Conservation (phyloP, 192 early-diverging fungal species). For the Haplosporangium gracile region DNA sequence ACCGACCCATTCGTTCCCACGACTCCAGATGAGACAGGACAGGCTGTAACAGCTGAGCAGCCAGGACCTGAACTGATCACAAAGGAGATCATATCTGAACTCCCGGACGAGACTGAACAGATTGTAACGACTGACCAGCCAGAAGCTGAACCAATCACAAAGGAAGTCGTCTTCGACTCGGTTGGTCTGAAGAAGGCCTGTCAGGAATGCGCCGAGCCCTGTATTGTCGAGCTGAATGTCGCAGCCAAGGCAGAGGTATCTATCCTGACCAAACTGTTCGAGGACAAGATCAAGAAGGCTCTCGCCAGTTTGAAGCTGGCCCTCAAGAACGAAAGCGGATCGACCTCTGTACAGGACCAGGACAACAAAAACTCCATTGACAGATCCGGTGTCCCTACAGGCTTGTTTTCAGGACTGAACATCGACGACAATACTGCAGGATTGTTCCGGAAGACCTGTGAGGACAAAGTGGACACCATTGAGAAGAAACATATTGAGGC, state of each 20-base stretch:
- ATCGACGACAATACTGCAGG: background rate
- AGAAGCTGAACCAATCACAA: background rate
- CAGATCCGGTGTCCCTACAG: background rate
- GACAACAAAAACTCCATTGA: too few species aligned
- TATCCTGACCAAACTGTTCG: background rate
- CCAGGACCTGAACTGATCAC: background rate
- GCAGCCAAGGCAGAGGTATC: slow-evolving; percentile 10
- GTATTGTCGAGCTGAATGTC: background rate
- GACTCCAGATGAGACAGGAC: background rate
- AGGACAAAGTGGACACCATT: background rate
- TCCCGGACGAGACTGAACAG: background rate
- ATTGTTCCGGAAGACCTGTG: background rate
- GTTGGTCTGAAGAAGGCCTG: slow-evolving; percentile 9
- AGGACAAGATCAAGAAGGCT: slow-evolving; percentile 18
- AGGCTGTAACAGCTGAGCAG: background rate
- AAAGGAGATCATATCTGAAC: background rate
- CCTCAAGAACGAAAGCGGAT: slow-evolving; percentile 10
- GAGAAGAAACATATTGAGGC: background rate
- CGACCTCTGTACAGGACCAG: background rate
- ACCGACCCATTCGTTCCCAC: background rate
- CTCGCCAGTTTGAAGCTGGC: background rate
- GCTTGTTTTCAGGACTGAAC: background rate
- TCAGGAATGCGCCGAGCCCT: slow-evolving; percentile 15
- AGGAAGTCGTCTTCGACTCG: background rate
- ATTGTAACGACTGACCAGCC: background rate